These are phyloP conservation scores for Xylariaceae sp. DNA, from an alignment of 2,329 filamentous ascomycete genomes.

Conservation along the genomic window DNA sequence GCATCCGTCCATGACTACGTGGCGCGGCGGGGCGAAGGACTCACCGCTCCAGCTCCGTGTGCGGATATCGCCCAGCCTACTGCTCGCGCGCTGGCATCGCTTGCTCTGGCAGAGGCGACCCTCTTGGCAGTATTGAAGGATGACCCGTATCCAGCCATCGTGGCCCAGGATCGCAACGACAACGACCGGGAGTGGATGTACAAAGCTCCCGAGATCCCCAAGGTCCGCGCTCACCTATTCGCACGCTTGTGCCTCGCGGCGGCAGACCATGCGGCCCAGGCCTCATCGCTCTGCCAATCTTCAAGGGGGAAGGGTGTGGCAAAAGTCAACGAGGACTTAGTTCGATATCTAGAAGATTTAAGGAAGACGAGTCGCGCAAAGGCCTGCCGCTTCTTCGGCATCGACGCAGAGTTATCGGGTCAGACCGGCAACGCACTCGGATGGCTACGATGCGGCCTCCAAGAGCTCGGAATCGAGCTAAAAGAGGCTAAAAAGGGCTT, in stretches of 20 bases:
- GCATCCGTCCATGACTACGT: constrained; percentile 76
- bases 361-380: constrained; percentile 74
- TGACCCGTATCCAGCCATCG: constrained; percentile 82
- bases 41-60: constrained; percentile 43
- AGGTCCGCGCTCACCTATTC: constrained; percentile 84
- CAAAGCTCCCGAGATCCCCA: constrained; percentile 79
- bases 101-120: constrained; percentile 84
- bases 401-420: constrained; percentile 81
- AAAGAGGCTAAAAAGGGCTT: constrained; percentile 50
- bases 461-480: constrained; percentile 66
- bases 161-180: constrained; percentile 77
- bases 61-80: constrained; percentile 53
- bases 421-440: constrained; percentile 82
- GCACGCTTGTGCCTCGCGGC: constrained; percentile 84
- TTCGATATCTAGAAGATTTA: constrained; percentile 74
- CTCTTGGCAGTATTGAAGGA: constrained; percentile 89
- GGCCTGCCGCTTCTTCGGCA: constrained; percentile 84
- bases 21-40: constrained; percentile 50
- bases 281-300: constrained; percentile 50
- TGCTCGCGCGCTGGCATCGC: constrained; percentile 55
- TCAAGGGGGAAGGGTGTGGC: constrained; percentile 36
- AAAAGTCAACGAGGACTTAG: constrained; percentile 62
- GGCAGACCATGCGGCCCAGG: constrained; percentile 80
- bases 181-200: constrained; percentile 97
- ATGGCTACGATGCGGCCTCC: constrained; percentile 77